A percentile compares a stretch with the other conserved stretches of the same genome.
These are phyloP conservation scores for Didymella glomerata DNA, from an alignment of 2,329 filamentous ascomycete genomes.

Conservation along the genomic window DNA sequence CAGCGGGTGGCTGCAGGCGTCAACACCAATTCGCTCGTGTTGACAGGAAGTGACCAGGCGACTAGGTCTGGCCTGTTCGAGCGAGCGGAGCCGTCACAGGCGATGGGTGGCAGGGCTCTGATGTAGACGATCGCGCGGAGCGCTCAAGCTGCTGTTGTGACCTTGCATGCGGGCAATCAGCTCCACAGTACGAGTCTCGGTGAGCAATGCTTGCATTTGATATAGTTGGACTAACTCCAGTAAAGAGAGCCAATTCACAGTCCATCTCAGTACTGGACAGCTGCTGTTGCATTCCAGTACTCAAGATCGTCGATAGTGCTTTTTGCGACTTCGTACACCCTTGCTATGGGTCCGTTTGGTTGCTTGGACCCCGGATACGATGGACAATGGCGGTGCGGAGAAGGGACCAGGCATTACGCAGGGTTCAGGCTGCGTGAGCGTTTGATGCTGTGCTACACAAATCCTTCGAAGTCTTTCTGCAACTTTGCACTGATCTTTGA, in stretches of 20 bases:
- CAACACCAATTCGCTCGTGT: slow-evolving; percentile 39
- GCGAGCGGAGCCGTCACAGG: slow-evolving; percentile 22
- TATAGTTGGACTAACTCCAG: not conserved
- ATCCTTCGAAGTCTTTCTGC: slow-evolving; percentile 45
- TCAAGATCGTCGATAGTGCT: slow-evolving; percentile 12
- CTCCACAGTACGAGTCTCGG: not conserved
- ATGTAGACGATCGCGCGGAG: slow-evolving; percentile 18
- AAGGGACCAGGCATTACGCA: slow-evolving; percentile 32
- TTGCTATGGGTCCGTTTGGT: slow-evolving; percentile 30
- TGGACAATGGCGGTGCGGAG: slow-evolving; percentile 27
- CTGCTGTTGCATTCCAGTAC: not conserved
- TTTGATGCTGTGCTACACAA: slow-evolving; percentile 48
- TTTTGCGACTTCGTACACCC: slow-evolving; percentile 21
- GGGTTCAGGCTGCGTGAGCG: slow-evolving; percentile 41
- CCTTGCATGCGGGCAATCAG: not conserved
- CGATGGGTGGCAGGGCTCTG: slow-evolving; percentile 11
- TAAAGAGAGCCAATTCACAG: not conserved
- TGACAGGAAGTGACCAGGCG: slow-evolving; percentile 27
- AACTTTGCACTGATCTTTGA: slow-evolving; percentile 34
- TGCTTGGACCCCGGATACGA: slow-evolving; percentile 2
- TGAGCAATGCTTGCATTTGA: not conserved
- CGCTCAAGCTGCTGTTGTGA: slow-evolving; percentile 12
- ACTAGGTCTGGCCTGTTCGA: slow-evolving; percentile 12
- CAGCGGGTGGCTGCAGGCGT: slow-evolving; percentile 43
- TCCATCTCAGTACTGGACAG: not conserved